A percentile compares a stretch with the other conserved stretches of the same genome.
Conservation (phyloP, 2,329 filamentous ascomycete species). For the Trichophyton schoenleinii region DNA sequence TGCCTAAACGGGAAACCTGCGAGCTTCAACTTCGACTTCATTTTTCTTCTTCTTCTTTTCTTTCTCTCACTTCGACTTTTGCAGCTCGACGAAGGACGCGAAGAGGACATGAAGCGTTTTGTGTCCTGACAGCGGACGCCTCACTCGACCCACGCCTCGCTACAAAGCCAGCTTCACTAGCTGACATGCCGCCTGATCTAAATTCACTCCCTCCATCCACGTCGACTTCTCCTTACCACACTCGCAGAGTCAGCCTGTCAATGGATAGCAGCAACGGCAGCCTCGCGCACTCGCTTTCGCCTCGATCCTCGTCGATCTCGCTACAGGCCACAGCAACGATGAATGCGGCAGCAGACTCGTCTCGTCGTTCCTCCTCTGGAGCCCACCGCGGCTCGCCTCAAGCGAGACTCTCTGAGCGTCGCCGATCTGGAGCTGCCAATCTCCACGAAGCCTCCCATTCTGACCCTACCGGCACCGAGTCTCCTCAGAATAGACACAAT, state of each 20-base stretch:
- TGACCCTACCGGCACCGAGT: constrained; percentile 24
- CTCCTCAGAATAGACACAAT: constrained; percentile 26
- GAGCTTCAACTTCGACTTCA: neutral
- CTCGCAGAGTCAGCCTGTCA: neutral
- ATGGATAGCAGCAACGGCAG: constrained; percentile 31
- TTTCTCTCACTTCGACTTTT: neutral
- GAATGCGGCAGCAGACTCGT: constrained; percentile 57
- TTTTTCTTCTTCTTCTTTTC: too few species aligned
- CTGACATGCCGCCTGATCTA: constrained; percentile 56
- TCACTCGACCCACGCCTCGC: neutral
- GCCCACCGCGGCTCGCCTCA: constrained; percentile 23
- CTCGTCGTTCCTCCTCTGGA: constrained; percentile 30
- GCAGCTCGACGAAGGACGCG: too few species aligned
- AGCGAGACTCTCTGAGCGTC: constrained; percentile 26
- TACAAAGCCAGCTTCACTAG: neutral
- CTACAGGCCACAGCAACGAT: constrained; percentile 65
- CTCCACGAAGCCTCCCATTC: constrained; percentile 28
- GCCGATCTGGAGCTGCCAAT: constrained; percentile 31
- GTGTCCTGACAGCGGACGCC: neutral
- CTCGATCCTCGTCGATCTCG: constrained; percentile 54
- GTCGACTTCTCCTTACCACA: constrained; percentile 23
- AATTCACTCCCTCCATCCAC: constrained; percentile 51
- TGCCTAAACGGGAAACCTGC: neutral
- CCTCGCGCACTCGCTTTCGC: constrained; percentile 42
- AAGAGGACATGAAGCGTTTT: neutral